Evolutionary conservation across 2,329 filamentous ascomycete species (phyloP).

Genomic region (Ophiocordyceps camponoti-saundersi): DNA sequence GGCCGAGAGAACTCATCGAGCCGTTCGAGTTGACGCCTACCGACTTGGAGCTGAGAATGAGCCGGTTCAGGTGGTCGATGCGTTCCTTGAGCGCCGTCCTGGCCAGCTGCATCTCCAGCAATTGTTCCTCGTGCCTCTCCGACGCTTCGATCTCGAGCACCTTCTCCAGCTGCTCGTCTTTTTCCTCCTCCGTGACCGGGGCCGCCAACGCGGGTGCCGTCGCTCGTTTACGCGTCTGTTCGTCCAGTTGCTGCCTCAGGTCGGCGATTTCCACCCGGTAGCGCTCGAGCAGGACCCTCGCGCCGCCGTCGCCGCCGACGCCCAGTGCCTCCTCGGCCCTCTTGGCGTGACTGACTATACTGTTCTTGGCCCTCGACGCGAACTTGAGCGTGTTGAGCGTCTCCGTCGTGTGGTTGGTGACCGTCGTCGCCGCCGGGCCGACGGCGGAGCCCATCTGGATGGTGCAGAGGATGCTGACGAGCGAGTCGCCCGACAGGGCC

Average conservation of each 20-base stretch:
- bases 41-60: constrained; percentile 92
- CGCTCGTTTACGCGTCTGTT: constrained; percentile 52
- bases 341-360: constrained; percentile 92
- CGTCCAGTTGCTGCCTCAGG: constrained; percentile 62
- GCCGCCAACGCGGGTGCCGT: constrained; percentile 7
- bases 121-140: constrained; percentile 85
- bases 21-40: constrained; percentile 76
- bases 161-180: constrained; percentile 55
- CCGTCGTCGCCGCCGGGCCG: constrained; percentile 50
- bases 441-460: constrained; percentile 74
- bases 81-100: constrained; percentile 91
- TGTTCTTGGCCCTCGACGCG: constrained; percentile 91
- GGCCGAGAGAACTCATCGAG: constrained; percentile 50
- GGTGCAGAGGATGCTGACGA: constrained; percentile 95
- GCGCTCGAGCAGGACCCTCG: constrained; percentile 73
- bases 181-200: constrained; percentile 39
- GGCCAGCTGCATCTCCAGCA: constrained; percentile 95
- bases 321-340: constrained; percentile 79
- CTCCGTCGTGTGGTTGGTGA: constrained; percentile 58
- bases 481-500: constrained; percentile 78
- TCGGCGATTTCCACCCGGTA: constrained; percentile 89
- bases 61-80: constrained; percentile 87
- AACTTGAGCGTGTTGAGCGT: constrained; percentile 96
- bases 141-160: constrained; percentile 64
- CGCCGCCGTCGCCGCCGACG: constrained; percentile 65